Base-by-base conservation (phyloP, 2,329 filamentous ascomycete genomes). In the Pseudogymnoascus sp. region DNA sequence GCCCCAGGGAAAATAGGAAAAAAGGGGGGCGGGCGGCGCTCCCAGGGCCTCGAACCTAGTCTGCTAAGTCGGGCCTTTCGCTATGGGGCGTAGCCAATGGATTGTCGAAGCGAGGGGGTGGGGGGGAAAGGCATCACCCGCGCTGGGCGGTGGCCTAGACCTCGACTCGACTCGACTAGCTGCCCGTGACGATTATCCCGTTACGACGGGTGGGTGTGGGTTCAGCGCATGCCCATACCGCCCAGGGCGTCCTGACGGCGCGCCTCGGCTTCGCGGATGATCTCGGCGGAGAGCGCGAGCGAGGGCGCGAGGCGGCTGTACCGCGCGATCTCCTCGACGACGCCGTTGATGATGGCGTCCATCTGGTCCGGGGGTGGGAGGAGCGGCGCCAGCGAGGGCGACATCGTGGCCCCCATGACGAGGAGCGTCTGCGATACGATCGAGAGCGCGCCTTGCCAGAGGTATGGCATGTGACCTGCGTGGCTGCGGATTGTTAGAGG, bases 341-440 rank as follows among this genome's bases (percentile, higher is more conserved):
- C 89, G 64, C 90, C 86, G 70, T 86, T 86, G 75, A 93, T 90
- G 69, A 93, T 91, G 64, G 84, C 81, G 74, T 93, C 88, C 69
- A 93, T 83, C 36, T 86, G 80, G 66, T 85, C 81, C 62, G 80
- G 78, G 67, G 82, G 79, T 31, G 83, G 78, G 3, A 86, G 79
- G 23, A 87, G 76, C 1, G 82, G 78, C 8, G 82, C 80, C 2
- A 93, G 82, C 4, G 87, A 87, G 1, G 87, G 86, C 8, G 87
- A 92, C 85, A 93, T 90, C 15, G 88, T 91, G 15, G 90, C 89
- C 6, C 89, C 90, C 90, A 95, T 93, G 35, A 95, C 84, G 47
- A 95, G 79, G 15, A 95, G 79, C 1, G 88, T 89, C 74, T 95
- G 90, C 5, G 89, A 91, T 21, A 93, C 88, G 71, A 95, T 90